Base-by-base conservation (phyloP, 768 basidiomycete genomes). In the Boletus coccyginus region DNA sequence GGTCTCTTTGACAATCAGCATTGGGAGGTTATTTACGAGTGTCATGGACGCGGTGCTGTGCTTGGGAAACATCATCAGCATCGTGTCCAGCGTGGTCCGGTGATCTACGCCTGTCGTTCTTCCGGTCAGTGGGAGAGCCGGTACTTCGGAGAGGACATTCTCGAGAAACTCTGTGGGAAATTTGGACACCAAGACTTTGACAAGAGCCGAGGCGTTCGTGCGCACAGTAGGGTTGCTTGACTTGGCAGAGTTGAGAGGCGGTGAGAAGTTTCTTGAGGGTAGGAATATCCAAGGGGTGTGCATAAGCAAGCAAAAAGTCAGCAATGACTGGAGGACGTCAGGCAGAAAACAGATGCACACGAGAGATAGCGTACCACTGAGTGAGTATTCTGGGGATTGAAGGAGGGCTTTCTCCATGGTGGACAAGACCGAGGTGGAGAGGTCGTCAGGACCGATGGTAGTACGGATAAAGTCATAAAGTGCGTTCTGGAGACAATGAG, bases 81-180 rank as follows among this genome's bases (percentile, higher is more conserved):
- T 92, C 1, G 83, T 79, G 72, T 92, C 95, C 10, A 98, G 76
- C 0, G 88, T 77, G 6, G 85, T 70, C 17, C 95, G 85, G 68
- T 98, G 94, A 53, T 96, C 96, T 3, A 90, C 81, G 2, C 93
- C 92, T 1, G 86, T 75, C 0, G 94, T 91, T 76, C 97, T 99
- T 21, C 92, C 90, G 0, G 86, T 71, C 62, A 88, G 86, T 2
- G 93, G 90, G 0, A 93, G 77, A n/a, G 75, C 74, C 11, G 94
- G 74, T 6, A 94, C 70, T 59, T 96, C 92, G 10, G 75, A 75
- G 3, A 86, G 78, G 12, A 84, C 78, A 1, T 75, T 58, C 7
- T 77, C 74, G 11, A 77, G 63, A 24, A 80, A 75, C 6, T 74
- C 73, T 13, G 76, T 59, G 9, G 74, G 64, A 4, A 70, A 64